Conservation (phyloP, 257 asterid genomes). For the Nicotiana otophora region DNA sequence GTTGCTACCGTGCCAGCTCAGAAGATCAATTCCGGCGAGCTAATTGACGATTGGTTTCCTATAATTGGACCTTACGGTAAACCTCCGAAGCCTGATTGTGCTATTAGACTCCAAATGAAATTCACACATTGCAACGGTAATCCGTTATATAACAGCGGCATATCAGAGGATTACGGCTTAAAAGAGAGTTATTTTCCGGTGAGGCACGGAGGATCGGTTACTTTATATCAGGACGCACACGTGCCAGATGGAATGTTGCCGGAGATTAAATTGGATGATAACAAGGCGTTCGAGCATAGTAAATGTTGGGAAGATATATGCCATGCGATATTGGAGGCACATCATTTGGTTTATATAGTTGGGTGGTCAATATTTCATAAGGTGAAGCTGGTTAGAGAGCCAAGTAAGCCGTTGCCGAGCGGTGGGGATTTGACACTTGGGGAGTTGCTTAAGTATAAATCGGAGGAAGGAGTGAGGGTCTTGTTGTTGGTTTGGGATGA, state of each 20-base stretch:
- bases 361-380: constrained; percentile 79
- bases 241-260: constrained; percentile 66
- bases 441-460: constrained; percentile 77
- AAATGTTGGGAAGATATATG: constrained; percentile 87
- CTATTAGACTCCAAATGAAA: constrained; percentile 50
- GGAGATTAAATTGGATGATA: constrained; percentile 42
- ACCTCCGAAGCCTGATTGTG: constrained; percentile 62
- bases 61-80: constrained; percentile 58
- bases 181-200: constrained; percentile 66
- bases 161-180: constrained; percentile 39
- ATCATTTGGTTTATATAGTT: constrained; percentile 58
- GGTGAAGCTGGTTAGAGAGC: constrained; percentile 74
- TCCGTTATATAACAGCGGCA: constrained; percentile 34
- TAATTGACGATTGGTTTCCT: constrained; percentile 76
- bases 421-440: constrained; percentile 86
- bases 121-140: constrained; percentile 53
- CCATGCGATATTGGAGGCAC: constrained; percentile 70
- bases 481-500: constrained; percentile 96
- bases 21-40: constrained; percentile 54
- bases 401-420: constrained; percentile 59
- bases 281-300: constrained; percentile 32
- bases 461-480: constrained; percentile 95
- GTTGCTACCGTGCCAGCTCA: constrained; percentile 53
- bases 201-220: constrained; percentile 70
- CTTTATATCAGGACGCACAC: constrained; percentile 76